These are phyloP conservation scores for Porcisia deanei DNA, from an alignment of 208 protist species.

Conservation along the genomic window DNA sequence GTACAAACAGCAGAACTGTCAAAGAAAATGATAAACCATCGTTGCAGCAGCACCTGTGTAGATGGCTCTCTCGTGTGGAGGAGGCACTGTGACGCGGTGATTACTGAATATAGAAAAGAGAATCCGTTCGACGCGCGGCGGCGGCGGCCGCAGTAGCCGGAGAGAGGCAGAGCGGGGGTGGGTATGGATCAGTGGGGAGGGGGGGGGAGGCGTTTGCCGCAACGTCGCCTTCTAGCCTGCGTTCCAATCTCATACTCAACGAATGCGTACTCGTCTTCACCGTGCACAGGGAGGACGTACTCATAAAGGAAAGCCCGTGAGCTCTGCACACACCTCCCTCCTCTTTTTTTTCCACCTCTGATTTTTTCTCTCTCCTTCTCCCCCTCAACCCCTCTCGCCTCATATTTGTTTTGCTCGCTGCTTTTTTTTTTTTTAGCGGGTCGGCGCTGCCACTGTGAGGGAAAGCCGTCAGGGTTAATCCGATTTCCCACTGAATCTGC, in stretches of 20 bases:
- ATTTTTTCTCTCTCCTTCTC: background rate
- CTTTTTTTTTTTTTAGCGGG: background rate
- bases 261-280: too few relatives aligned
- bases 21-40: background rate
- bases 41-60: background rate
- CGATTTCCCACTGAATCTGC: background rate
- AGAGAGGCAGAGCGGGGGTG: too few relatives aligned
- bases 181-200: too few relatives aligned
- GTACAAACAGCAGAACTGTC: background rate
- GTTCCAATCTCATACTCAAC: too few relatives aligned
- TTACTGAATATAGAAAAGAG: background rate
- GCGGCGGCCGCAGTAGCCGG: too few relatives aligned
- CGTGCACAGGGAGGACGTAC: too few relatives aligned
- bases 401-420: background rate
- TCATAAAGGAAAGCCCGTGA: too few relatives aligned
- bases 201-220: too few relatives aligned
- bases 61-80: background rate
- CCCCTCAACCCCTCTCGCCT: background rate
- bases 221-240: too few relatives aligned
- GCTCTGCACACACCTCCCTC: background rate
- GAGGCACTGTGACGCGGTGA: background rate
- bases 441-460: background rate
- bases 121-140: too few relatives aligned
- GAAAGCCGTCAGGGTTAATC: background rate
- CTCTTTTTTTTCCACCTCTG: background rate